Percentiles rank a stretch among this genome's conserved stretches.
These are phyloP conservation scores for Paramyrothecium sp. DNA, from an alignment of 2,329 filamentous ascomycete species.

Conservation along the genomic window DNA sequence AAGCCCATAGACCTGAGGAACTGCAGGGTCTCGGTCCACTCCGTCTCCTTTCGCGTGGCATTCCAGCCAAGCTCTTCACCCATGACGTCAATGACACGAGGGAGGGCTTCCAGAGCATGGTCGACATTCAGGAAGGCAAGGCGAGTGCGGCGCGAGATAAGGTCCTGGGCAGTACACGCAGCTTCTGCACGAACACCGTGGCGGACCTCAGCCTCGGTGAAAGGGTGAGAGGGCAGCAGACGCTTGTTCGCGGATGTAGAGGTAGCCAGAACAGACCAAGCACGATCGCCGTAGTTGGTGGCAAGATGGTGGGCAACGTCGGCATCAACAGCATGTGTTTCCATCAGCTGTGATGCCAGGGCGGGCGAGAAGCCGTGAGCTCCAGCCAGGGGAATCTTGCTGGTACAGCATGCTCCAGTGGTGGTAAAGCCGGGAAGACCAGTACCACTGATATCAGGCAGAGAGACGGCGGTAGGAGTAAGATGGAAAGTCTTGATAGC, in stretches of 20 bases:
- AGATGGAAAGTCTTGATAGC: conserved; percentile 68
- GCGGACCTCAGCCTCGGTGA: conserved; percentile 71
- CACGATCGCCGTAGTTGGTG: conserved; percentile 50
- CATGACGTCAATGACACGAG: conserved; percentile 71
- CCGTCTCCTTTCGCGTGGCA: conserved; percentile 51
- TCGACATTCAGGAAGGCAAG: conserved; percentile 76
- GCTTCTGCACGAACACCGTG: conserved; percentile 72
- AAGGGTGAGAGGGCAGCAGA: conserved; percentile 66
- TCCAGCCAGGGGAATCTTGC: conserved; percentile 69
- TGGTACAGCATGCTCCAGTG: conserved; percentile 73
- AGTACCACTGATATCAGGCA: conserved; percentile 67
- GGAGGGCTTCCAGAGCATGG: conserved; percentile 66
- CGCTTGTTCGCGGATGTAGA: conserved; percentile 52
- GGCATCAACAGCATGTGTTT: conserved; percentile 33
- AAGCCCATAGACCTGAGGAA: conserved; percentile 47
- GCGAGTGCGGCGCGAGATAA: conserved; percentile 68
- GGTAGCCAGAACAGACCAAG: conserved; percentile 68
- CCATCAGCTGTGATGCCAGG: conserved; percentile 30
- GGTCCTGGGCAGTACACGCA: conserved; percentile 69
- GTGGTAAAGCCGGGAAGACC: conserved; percentile 46
- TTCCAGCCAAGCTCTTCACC: conserved; percentile 67
- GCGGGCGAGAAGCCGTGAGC: conserved; percentile 64
- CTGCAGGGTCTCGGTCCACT: conserved; percentile 51
- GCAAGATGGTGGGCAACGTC: conserved; percentile 42
- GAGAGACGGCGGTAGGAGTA: conserved; percentile 45